Conservation (phyloP, 169 alveolate genomes). For the Fabrea salina region DNA sequence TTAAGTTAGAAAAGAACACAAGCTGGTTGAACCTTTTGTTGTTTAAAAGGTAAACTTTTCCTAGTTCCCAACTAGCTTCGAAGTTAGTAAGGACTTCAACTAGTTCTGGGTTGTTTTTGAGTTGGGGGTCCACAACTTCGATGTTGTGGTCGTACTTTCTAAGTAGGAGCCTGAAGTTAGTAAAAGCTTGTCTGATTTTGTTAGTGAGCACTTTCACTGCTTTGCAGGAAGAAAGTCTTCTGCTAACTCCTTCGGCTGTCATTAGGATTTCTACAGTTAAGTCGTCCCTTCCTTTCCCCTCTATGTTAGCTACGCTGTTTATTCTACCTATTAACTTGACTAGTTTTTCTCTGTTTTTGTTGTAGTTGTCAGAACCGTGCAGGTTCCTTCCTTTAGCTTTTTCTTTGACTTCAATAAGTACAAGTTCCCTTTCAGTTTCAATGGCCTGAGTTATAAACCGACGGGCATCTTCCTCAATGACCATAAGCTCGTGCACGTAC, state of each 20-base stretch:
- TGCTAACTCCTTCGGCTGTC: conserved; percentile 65
- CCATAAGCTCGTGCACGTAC: conserved; percentile 74
- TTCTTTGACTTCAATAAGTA: conserved; percentile 59
- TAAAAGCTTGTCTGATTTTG: conserved; percentile 57
- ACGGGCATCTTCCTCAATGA: conserved; percentile 74
- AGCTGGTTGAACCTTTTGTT: conserved; percentile 56
- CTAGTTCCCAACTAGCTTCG: conserved; percentile 76
- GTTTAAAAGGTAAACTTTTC: conserved; percentile 63
- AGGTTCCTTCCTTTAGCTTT: conserved; percentile 59
- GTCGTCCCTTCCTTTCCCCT: conserved; percentile 82
- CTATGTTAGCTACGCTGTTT: conserved; percentile 75
- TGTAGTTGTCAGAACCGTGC: conserved; percentile 51
- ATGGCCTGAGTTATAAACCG: conserved; percentile 66
- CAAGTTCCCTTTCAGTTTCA: conserved; percentile 58
- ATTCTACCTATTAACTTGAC: conserved; percentile 59
- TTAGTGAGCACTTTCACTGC: conserved; percentile 68
- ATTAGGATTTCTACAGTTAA: conserved; percentile 59
- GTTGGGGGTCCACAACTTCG: conserved; percentile 78
- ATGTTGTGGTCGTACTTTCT: conserved; percentile 69
- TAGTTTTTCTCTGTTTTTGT: conserved; percentile 40
- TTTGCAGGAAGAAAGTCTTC: conserved; percentile 58
- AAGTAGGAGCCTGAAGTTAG: conserved; percentile 51
- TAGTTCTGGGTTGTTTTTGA: conserved; percentile 69
- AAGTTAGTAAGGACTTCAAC: conserved; percentile 61
- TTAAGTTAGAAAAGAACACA: conserved; percentile 59